phyloP scores from a whole-genome alignment of 176 grass and related monocot genomes.

The maize (Zea mays) region DNA sequence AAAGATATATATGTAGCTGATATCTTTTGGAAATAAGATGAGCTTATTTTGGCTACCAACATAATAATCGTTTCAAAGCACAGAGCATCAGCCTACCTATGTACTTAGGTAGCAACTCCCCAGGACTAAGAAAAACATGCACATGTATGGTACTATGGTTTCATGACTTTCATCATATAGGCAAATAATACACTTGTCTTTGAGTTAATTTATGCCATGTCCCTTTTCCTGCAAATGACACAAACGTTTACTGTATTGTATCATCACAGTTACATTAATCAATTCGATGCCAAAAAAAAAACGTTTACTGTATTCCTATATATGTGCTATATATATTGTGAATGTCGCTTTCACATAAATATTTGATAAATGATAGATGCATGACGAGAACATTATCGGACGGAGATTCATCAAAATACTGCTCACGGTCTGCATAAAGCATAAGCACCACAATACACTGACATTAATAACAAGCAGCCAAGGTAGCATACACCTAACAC shows the following conservation, averaged over 20 bases:
- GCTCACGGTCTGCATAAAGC: not conserved
- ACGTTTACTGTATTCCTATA: too few species aligned
- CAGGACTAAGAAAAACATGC: not conserved
- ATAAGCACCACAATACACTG: not conserved
- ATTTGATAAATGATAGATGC: not conserved
- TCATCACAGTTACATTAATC: constrained; percentile 4
- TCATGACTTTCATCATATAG: not conserved
- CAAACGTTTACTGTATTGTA: not conserved
- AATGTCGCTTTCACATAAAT: not conserved
- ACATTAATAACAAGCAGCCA: constrained; percentile 22
- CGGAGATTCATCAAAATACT: not conserved
- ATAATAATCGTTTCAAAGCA: constrained; percentile 23
- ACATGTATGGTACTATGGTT: not conserved
- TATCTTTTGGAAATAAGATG: not conserved
- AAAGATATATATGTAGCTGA: constrained; percentile 24
- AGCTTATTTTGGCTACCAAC: constrained; percentile 19
- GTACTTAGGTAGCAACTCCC: not conserved
- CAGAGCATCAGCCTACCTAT: not conserved
- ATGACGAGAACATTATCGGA: not conserved
- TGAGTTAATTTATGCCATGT: constrained; percentile 8
- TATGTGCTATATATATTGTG: not conserved
- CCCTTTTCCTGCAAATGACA: not conserved
- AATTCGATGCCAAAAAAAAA: not conserved
- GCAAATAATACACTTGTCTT: constrained; percentile 3
- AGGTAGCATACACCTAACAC: constrained; percentile 5